phyloP scores from a whole-genome alignment of 192 early-diverging fungal genomes.

The Coemansia javaensis region DNA sequence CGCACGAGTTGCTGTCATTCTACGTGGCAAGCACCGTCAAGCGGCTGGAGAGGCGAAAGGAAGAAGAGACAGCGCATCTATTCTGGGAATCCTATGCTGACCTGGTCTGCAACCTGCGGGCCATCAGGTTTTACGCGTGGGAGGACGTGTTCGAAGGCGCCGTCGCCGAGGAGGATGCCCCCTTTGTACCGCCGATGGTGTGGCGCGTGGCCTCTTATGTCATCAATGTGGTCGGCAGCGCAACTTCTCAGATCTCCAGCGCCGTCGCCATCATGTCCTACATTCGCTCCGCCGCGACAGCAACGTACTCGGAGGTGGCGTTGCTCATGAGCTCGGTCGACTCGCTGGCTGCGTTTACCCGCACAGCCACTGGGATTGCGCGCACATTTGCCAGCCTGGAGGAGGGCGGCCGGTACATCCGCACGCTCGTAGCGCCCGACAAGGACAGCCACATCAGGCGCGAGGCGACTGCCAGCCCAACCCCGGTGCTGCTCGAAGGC shows the following conservation, averaged over 20 bases:
- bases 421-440: not conserved
- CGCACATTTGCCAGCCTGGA: not conserved
- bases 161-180: not conserved
- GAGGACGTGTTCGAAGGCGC: conserved; percentile 26
- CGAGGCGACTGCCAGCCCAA: not conserved
- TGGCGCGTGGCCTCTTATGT: conserved; percentile 12
- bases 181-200: conserved; percentile 13
- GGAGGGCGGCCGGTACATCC: not conserved
- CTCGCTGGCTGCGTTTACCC: conserved; percentile 13
- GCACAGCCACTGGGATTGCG: not conserved
- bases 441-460: conserved; percentile 1
- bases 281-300: conserved; percentile 21
- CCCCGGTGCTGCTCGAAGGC: conserved; percentile 7
- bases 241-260: conserved; percentile 52
- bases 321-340: conserved; percentile 17
- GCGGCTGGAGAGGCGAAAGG: not conserved
- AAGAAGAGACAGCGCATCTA: not conserved
- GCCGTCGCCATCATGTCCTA: conserved; percentile 57
- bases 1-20: conserved; percentile 2
- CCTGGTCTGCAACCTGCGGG: conserved; percentile 53
- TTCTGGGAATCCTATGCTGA: not conserved
- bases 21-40: not conserved
- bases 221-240: conserved; percentile 23
- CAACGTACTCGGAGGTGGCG: conserved; percentile 8
- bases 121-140: conserved; percentile 67